Conservation (phyloP, 768 basidiomycete species). For the Suillus subalutaceus region DNA sequence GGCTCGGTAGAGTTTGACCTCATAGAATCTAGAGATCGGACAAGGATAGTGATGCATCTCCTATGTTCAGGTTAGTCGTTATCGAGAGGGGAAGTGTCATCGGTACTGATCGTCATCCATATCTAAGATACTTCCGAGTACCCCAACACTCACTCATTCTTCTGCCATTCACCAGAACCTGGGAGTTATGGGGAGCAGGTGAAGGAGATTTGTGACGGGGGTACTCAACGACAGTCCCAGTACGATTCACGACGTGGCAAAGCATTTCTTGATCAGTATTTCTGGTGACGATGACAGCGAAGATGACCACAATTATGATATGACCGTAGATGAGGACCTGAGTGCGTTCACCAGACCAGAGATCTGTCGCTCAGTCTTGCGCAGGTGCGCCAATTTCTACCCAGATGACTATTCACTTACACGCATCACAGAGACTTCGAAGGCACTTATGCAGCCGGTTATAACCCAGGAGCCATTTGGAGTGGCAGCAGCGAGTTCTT, state of each 20-base stretch:
- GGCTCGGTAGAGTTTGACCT: constrained; percentile 60
- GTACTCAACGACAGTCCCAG: constrained; percentile 45
- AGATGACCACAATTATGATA: constrained; percentile 33
- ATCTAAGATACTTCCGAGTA: constrained; percentile 65
- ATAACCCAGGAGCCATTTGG: constrained; percentile 61
- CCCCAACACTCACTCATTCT: constrained; percentile 57
- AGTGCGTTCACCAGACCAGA: neutral
- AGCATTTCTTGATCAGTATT: constrained; percentile 40
- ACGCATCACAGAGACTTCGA: constrained; percentile 52
- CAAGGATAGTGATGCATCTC: constrained; percentile 43
- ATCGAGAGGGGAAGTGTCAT: neutral
- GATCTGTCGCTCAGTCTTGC: constrained; percentile 2
- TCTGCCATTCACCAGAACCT: constrained; percentile 55
- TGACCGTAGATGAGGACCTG: constrained; percentile 22
- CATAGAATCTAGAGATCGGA: constrained; percentile 35
- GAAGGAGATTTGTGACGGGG: constrained; percentile 44
- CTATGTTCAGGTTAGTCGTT: constrained; percentile 50
- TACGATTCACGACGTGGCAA: constrained; percentile 48
- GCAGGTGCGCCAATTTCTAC: constrained; percentile 9
- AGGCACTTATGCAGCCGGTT: constrained; percentile 57
- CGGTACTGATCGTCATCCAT: neutral
- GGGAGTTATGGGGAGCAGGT: constrained; percentile 42
- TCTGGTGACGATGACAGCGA: constrained; percentile 40
- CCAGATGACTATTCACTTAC: constrained; percentile 3
- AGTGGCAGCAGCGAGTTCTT: constrained; percentile 54